Evolutionary conservation across 345 rosid species (phyloP).

Genomic region (Geranium rotundifolium): DNA sequence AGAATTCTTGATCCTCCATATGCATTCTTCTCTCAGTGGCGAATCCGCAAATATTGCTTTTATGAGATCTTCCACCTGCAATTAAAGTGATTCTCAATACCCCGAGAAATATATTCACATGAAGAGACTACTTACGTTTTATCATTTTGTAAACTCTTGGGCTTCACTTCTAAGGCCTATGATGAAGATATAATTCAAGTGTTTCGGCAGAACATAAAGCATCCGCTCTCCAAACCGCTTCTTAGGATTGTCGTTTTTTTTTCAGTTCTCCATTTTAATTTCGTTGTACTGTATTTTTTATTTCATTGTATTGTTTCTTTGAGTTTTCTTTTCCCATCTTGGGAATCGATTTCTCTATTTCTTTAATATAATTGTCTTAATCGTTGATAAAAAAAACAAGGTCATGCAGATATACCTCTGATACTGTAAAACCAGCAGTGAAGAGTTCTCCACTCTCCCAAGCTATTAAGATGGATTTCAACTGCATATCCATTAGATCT

Average conservation of each 20-base stretch:
- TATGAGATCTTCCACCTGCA: slow-evolving; percentile 72
- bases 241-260: no score
- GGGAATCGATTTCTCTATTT: no score
- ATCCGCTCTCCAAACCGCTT: no score
- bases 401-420: slow-evolving; percentile 43
- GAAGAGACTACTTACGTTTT: no score
- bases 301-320: no score
- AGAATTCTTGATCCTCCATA: slow-evolving; percentile 60
- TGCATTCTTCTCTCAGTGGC: slow-evolving; percentile 76
- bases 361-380: no score
- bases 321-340: no score
- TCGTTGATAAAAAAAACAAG: neutral
- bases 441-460: slow-evolving; percentile 85
- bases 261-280: no score
- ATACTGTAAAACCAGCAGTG: slow-evolving; percentile 52
- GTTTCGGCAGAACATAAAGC: neutral
- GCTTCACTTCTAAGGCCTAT: no score
- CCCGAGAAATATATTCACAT: no score
- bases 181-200: neutral
- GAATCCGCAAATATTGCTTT: slow-evolving; percentile 85
- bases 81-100: neutral
- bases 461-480: slow-evolving; percentile 58
- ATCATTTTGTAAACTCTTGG: no score
- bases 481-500: slow-evolving; percentile 89
- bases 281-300: no score